Evolutionary conservation across 2,329 filamentous ascomycete genomes (phyloP).

Genomic region (Pezicula neosporulosa): DNA sequence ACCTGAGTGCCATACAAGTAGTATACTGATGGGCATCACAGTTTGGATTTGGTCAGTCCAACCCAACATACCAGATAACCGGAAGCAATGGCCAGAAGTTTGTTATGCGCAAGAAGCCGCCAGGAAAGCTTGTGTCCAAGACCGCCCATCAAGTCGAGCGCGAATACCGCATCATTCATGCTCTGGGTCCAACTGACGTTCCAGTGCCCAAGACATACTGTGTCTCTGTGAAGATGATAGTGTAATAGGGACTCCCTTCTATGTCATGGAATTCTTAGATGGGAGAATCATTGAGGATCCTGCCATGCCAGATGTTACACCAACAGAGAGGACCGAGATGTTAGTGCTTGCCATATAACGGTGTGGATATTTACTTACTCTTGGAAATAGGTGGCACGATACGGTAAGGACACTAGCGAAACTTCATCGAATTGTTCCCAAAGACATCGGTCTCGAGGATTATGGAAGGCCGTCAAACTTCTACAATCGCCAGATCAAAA

Average conservation of each 20-base stretch:
- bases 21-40: slow-evolving; percentile 33
- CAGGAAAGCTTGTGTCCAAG: slow-evolving; percentile 88
- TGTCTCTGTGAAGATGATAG: slow-evolving; percentile 77
- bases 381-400: slow-evolving; percentile 64
- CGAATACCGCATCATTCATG: slow-evolving; percentile 87
- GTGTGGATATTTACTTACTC: neutral
- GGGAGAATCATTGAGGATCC: slow-evolving; percentile 93
- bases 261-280: slow-evolving; percentile 94
- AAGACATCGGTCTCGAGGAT: slow-evolving; percentile 60
- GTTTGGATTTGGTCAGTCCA: slow-evolving; percentile 97
- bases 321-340: slow-evolving; percentile 70
- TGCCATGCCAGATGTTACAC: slow-evolving; percentile 67
- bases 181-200: slow-evolving; percentile 74
- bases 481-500: slow-evolving; percentile 81
- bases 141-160: slow-evolving; percentile 96
- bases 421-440: slow-evolving; percentile 73
- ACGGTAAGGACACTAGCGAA: slow-evolving; percentile 80
- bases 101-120: slow-evolving; percentile 96
- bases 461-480: slow-evolving; percentile 77
- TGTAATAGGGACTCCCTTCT: slow-evolving; percentile 88
- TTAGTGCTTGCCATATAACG: slow-evolving; percentile 30
- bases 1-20: slow-evolving; percentile 1
- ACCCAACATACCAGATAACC: slow-evolving; percentile 92
- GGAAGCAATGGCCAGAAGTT: slow-evolving; percentile 66
- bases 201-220: slow-evolving; percentile 81